Conservation (phyloP, 305 asterid species). For the Fraxinus ornus region DNA sequence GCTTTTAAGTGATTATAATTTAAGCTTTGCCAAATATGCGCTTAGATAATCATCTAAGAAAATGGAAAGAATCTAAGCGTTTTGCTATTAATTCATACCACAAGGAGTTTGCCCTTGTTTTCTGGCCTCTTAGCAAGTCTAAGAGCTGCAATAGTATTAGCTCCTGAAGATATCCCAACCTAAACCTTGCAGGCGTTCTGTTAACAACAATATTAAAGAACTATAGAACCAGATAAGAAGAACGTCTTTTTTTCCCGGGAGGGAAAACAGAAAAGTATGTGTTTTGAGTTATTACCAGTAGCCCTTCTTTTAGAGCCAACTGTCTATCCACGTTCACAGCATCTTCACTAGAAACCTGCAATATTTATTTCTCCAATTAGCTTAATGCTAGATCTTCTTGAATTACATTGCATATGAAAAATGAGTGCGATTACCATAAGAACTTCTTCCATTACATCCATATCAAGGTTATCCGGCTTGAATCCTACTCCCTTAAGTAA, state of each 20-base stretch:
- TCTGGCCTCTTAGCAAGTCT: slow-evolving; percentile 76
- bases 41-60: too few species aligned
- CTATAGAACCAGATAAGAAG: not conserved
- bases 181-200: slow-evolving; percentile 17
- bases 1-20: too few species aligned
- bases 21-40: too few species aligned
- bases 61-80: too few species aligned
- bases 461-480: slow-evolving; percentile 87
- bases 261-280: not conserved
- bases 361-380: not conserved
- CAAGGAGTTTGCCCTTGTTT: slow-evolving; percentile 91
- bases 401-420: not conserved
- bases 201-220: slow-evolving; percentile 2
- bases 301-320: slow-evolving; percentile 87
- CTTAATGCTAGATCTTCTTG: not conserved
- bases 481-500: slow-evolving; percentile 87
- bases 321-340: slow-evolving; percentile 83
- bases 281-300: slow-evolving; percentile 41
- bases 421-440: slow-evolving; percentile 54
- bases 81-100: slow-evolving; percentile 45
- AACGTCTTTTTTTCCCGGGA: too few species aligned
- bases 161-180: slow-evolving; percentile 99
- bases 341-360: slow-evolving; percentile 88
- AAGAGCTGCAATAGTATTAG: slow-evolving; percentile 88
- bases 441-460: slow-evolving; percentile 96